phyloP scores from a whole-genome alignment of 1,139 yeast species.

The Kurtzmaniella quercitrusa region DNA sequence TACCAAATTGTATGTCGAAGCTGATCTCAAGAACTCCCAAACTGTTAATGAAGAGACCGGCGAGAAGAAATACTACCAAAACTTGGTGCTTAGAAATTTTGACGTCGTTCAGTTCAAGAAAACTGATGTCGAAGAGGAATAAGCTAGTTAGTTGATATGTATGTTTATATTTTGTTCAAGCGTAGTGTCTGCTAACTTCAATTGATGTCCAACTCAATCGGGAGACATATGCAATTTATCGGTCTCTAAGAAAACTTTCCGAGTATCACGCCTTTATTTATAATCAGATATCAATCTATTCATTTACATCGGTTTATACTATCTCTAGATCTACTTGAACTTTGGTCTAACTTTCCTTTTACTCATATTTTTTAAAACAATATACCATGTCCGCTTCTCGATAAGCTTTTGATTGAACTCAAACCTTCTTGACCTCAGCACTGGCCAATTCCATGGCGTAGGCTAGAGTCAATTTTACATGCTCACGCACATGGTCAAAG shows the following conservation, averaged over 20 bases:
- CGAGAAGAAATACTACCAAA: slow-evolving; percentile 19
- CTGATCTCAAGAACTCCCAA: slow-evolving; percentile 32
- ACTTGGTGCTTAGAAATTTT: slow-evolving; percentile 14
- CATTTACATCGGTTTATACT: not conserved
- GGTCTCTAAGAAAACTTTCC: too few relatives aligned
- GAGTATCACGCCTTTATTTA: too few relatives aligned
- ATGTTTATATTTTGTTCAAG: slow-evolving; percentile 2
- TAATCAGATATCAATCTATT: too few relatives aligned
- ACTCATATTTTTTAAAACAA: not conserved
- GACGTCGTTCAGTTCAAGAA: slow-evolving; percentile 38
- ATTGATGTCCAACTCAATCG: not conserved
- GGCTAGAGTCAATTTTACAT: slow-evolving; percentile 69
- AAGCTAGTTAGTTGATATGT: slow-evolving; percentile 2
- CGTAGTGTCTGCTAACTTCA: not conserved
- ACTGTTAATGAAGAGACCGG: slow-evolving; percentile 32
- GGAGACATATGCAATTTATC: not conserved
- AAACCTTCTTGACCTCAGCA: slow-evolving; percentile 14
- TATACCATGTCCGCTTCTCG: too few relatives aligned
- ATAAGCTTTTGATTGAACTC: too few relatives aligned
- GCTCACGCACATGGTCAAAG: slow-evolving; percentile 74
- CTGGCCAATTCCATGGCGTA: slow-evolving; percentile 62
- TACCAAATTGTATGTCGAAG: slow-evolving; percentile 40
- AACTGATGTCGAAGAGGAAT: slow-evolving; percentile 13
- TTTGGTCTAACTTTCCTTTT: not conserved
- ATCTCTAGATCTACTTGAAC: too few relatives aligned